Conservation (phyloP, 305 asterid species). For the Fraxinus xanthoxyloides region DNA sequence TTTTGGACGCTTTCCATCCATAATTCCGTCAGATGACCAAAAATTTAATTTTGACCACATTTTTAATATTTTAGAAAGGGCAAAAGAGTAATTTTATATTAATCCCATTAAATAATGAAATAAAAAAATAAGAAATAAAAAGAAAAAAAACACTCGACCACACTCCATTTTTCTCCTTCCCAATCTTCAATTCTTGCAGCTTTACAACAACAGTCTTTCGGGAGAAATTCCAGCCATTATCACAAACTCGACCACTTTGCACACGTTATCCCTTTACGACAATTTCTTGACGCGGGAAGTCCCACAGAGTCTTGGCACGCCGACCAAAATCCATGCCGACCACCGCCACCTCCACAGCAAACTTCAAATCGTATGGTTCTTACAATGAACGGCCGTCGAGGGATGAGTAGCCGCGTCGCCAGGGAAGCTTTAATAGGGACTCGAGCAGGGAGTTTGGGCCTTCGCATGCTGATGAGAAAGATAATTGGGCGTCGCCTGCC, state of each 20-base stretch:
- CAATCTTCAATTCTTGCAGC: conserved; percentile 51
- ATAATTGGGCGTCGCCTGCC: neutral
- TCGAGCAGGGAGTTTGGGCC: conserved; percentile 45
- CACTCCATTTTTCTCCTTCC: conserved; percentile 67
- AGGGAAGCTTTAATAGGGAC: conserved; percentile 62
- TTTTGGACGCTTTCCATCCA: no score
- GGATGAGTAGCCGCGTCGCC: conserved; percentile 75
- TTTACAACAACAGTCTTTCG: conserved; percentile 66
- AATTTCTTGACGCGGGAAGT: conserved; percentile 69
- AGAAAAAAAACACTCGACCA: conserved; percentile 22
- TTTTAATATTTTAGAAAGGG: no score
- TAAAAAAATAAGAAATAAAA: no score
- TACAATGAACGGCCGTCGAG: conserved; percentile 34
- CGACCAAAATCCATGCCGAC: no score
- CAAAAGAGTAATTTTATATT: no score
- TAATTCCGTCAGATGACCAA: no score
- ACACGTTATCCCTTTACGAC: conserved; percentile 63
- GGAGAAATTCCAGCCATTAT: conserved; percentile 70
- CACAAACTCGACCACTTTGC: conserved; percentile 60
- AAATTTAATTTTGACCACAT: no score
- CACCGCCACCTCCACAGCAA: no score
- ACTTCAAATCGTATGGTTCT: conserved; percentile 69
- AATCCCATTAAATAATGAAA: no score
- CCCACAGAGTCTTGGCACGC: conserved; percentile 61
- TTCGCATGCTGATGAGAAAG: conserved; percentile 50